Base-by-base conservation (phyloP, 2,329 filamentous ascomycete genomes). In the Triangularia setosa region DNA sequence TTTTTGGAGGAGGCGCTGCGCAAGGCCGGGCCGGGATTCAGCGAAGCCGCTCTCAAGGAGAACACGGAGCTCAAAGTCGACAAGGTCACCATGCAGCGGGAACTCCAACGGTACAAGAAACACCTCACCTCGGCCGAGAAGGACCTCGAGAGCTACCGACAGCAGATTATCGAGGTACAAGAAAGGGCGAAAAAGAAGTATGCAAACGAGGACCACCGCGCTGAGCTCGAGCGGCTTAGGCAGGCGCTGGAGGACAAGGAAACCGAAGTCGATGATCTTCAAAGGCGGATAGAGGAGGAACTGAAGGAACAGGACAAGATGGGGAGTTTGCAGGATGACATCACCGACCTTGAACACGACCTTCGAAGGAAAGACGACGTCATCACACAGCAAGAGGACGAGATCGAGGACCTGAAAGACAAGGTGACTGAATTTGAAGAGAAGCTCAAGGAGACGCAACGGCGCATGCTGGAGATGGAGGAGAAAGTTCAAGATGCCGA, bases 21-120 rank as follows among this genome's bases (percentile, higher is more conserved):
- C 61, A 97, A 96, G 75, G 87, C 90, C 62, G 94, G 94, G 0
- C 93, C 92, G 7, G 92, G 93, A 62, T 95, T 93, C 80, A 96
- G 93, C 72, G 90, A 96, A 75, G 87, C 88, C 28, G 92, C 94
- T 3, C 80, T 99, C 27, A 92, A 91, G 74, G 95, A 99, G 77
- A 99, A 99, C 74, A 96, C 95, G 3, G 93, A 96, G 69, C 86
- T 99, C 62, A 98, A 98, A 76, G 93, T 97, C 64, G 90, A 95
- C 78, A 92, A 92, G 74, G 87, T 96, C 65, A 94, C 92, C 0
- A 90, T 98, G 86, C 89, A 95, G 74, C 87, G 89, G 65, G 95
- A 99, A 71, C 83, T 99, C 18, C 87, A 90, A 70, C 88, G 88
- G 69, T 95, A 94, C 79, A 91, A 91, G 75, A 98, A 97, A 75